Conservation (phyloP, 2,329 filamentous ascomycete genomes). For the Ilyonectria mors-panacis region DNA sequence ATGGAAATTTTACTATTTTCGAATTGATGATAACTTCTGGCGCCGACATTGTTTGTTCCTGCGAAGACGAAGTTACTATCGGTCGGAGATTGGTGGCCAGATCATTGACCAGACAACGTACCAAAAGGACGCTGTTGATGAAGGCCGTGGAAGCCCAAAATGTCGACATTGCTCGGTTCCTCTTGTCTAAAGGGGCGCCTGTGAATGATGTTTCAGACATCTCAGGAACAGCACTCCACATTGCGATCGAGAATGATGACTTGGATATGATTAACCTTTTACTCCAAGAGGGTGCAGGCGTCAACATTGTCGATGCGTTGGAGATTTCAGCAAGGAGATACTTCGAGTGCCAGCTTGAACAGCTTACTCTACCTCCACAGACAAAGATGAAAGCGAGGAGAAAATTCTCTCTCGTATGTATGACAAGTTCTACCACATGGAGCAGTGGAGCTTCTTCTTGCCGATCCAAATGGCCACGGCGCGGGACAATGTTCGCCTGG, state of each 20-base stretch:
- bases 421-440: not conserved
- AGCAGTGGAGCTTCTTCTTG: not conserved
- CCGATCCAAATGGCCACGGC: constrained; percentile 1
- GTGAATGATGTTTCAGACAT: not conserved
- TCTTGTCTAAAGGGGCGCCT: not conserved
- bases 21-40: not conserved
- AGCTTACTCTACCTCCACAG: too few species aligned
- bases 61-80: not conserved
- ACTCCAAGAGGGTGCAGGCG: not conserved
- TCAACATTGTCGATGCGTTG: not conserved
- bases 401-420: not conserved
- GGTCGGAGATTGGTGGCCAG: not conserved
- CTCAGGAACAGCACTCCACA: constrained; percentile 10
- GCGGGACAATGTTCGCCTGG: not conserved
- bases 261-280: not conserved
- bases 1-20: not conserved
- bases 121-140: constrained; percentile 1
- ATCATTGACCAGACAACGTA: not conserved
- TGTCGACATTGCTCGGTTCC: not conserved
- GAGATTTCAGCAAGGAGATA: not conserved
- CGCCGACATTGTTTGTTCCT: not conserved
- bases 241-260: not conserved
- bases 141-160: constrained; percentile 14
- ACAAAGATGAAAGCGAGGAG: not conserved
- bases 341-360: not conserved